Evolutionary conservation across 805 yeast genomes (phyloP).

Genomic region (Kuraishia piskuri): DNA sequence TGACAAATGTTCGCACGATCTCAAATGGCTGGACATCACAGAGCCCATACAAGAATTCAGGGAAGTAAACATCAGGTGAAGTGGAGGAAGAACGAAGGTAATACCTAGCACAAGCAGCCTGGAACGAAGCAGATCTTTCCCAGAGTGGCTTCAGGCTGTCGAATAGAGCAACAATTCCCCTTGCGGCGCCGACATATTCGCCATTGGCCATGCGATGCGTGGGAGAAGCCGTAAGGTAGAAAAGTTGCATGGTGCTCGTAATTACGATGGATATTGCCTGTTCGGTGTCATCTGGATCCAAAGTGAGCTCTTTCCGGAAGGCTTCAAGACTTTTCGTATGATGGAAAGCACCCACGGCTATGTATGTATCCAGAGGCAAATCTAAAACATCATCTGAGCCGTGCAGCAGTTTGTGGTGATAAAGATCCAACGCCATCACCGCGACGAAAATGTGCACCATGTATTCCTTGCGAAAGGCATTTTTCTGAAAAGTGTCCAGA

Average conservation of each 20-base stretch:
- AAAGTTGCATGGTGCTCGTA: constrained; percentile 13
- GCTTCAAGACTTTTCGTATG: constrained; percentile 12
- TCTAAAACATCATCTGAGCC: constrained; percentile 13
- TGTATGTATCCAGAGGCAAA: constrained; percentile 9
- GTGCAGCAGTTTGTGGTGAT: constrained; percentile 12
- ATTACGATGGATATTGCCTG: constrained; percentile 11
- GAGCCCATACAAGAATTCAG: constrained; percentile 16
- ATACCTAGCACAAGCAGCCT: constrained; percentile 14
- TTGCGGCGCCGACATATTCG: constrained; percentile 13
- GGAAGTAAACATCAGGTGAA: constrained; percentile 11
- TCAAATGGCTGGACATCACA: constrained; percentile 7
- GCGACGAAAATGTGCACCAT: constrained; percentile 14
- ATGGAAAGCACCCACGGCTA: constrained; percentile 14
- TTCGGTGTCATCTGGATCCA: constrained; percentile 7
- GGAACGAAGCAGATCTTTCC: constrained; percentile 8
- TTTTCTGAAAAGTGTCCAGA: constrained; percentile 4
- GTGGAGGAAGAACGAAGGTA: constrained; percentile 13
- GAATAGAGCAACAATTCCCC: constrained; percentile 1
- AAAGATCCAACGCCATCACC: constrained; percentile 12
- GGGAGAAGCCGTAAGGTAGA: constrained; percentile 13
- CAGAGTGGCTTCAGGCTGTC: constrained; percentile 4
- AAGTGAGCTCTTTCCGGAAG: constrained; percentile 11
- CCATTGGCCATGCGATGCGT: constrained; percentile 9
- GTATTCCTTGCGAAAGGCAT: constrained; percentile 10
- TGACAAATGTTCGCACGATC: neutral